Evolutionary conservation across 163 green algal species (phyloP), one percentile per base, ranked within the genome.

Genomic region (Scenedesmus sp.): DNA sequence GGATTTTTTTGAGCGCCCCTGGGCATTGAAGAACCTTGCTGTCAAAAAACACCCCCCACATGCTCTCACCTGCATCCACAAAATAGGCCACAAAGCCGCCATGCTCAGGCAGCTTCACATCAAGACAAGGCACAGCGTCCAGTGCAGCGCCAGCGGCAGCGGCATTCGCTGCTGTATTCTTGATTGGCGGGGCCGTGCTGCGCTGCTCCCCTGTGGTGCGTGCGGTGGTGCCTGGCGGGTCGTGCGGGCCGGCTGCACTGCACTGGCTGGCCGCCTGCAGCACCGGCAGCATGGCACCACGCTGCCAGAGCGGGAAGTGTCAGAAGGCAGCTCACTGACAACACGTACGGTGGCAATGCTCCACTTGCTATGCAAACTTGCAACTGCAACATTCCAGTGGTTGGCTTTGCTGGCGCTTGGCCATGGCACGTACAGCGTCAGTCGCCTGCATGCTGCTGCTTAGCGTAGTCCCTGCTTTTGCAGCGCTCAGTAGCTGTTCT

Each of bases 51-150:
- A n/a, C n/a, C n/a, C n/a, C n/a, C n/a, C n/a, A n/a, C n/a, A n/a
- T n/a, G n/a, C n/a, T n/a, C 85, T 79, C 46, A 91, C 88, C 88
- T 88, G 81, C 81, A 43, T 92, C 88, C 3, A 65, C 68, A 73
- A 89, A 89, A 33, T 86, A 81, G 5, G 65, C 92, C n/a, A 91
- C 35, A 81, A 94, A 81, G 26, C 92, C 92, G 26, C 90, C 90
- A 49, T 93, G 70, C 83, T 95, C n/a, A 6, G 93, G 93, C 80
- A 95, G 59, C 83, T 85, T 76, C 37, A 92, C 86, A 61, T 91
- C 86, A n/a, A n/a, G n/a, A n/a, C n/a, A n/a, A n/a, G n/a, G n/a
- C n/a, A n/a, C n/a, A 35, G 76, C 26, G 3, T 43, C 68, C 59
- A 88, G 40, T 30, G 46, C 44, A 30, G 46, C 18, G 0, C n/a